Evolutionary conservation across 2,329 filamentous ascomycete genomes (phyloP), one percentile per base, ranked within the genome.

Genomic region (Akanthomyces dipterigenus): DNA sequence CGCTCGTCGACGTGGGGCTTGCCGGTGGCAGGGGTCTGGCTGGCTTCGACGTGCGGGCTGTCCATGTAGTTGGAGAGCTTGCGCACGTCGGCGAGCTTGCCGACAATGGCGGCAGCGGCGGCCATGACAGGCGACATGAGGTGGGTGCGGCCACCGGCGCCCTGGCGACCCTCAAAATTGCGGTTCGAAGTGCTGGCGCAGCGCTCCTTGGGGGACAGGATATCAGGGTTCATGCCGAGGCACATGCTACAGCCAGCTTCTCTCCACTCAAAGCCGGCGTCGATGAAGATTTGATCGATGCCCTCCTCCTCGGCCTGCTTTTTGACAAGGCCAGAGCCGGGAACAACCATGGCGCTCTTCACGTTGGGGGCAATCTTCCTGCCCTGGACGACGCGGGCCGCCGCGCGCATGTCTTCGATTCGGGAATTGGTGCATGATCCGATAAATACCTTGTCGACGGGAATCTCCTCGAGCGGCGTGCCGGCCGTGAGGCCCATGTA

Each of bases 221-320:
- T 98, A 74, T 99, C 95, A 0, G 95, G 93, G 80, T 99, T 99
- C 93, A 99, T 99, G 73, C 95, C 95, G 60, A 99, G 83, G 73
- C 95, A 98, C 95, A 99, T 99, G 65, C 91, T 96, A 84, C 95
- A 99, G 55, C 95, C 95, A 67, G 95, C 95, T 79, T 99, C 95
- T 72, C 95, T 87, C 93, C 93, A 98, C 75, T 98, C 93, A 67
- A 98, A 98, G 8, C 95, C 95, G 54, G 95, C 93, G 64, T 96
- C 91, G 9, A 79, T 71, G 76, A 99, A 98, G 71, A 97, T 89
- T 80, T 92, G 91, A 77, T 98, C 91, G 5, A 99, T 86, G 58
- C 93, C 93, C 76, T 98, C 95, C 2, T 84, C 80, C 77, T 99
- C 93, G 6, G 95, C 95, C 75, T 92, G 89, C 63, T 88, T 85